phyloP scores from a whole-genome alignment of 371 early-diverging fungal species.

The Thermomucor indicae-seudaticae region DNA sequence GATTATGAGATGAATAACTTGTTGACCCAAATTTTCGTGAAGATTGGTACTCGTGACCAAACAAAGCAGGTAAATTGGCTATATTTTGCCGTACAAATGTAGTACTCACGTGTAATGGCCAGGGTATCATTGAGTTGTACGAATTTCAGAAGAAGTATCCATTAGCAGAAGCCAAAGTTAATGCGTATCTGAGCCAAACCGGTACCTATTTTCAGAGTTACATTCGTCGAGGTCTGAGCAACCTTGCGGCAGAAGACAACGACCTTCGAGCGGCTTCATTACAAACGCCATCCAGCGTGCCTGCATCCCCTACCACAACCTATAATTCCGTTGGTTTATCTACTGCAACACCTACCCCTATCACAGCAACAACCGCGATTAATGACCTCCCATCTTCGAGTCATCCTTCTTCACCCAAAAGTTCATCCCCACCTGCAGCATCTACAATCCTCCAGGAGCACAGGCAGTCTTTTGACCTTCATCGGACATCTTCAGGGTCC shows the following conservation, averaged over 20 bases:
- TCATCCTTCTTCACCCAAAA: constrained; percentile 6
- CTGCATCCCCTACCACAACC: not conserved
- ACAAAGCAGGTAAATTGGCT: constrained; percentile 57
- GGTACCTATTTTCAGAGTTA: constrained; percentile 78
- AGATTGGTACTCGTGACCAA: constrained; percentile 69
- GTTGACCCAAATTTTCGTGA: constrained; percentile 66
- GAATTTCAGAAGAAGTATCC: constrained; percentile 73
- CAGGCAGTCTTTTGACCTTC: constrained; percentile 4
- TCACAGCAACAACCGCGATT: not conserved
- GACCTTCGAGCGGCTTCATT: constrained; percentile 16
- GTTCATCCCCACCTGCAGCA: constrained; percentile 4
- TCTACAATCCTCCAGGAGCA: constrained; percentile 6
- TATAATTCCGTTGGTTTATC: too few species aligned
- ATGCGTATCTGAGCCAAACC: constrained; percentile 55
- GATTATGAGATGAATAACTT: constrained; percentile 53
- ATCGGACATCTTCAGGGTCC: constrained; percentile 5
- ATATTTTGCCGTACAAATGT: not conserved
- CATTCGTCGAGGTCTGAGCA: constrained; percentile 65
- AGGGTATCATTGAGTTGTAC: constrained; percentile 75
- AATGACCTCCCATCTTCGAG: not conserved
- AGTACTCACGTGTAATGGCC: not conserved
- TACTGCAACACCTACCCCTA: not conserved
- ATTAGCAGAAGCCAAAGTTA: constrained; percentile 57
- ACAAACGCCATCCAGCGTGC: not conserved
- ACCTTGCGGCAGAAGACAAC: constrained; percentile 59